These are phyloP conservation scores for Pleurotus tuoliensis DNA, from an alignment of 768 basidiomycete species.

Conservation along the genomic window DNA sequence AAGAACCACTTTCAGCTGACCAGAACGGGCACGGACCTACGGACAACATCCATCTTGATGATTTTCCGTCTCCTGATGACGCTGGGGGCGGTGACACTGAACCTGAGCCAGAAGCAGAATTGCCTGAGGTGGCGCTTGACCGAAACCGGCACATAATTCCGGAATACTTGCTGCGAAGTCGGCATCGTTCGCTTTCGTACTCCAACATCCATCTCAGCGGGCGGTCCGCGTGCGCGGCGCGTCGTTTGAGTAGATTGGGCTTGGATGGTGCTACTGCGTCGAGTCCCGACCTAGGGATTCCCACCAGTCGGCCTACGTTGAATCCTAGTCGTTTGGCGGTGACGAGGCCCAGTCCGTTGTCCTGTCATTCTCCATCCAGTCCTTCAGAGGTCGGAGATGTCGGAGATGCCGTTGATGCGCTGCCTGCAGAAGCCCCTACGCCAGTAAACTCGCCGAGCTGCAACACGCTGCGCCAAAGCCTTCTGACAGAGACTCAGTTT, in stretches of 20 bases:
- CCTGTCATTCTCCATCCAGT: conserved; percentile 33
- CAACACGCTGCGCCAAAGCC: conserved; percentile 26
- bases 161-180: conserved; percentile 75
- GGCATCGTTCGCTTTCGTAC: conserved; percentile 47
- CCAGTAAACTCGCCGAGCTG: conserved; percentile 44
- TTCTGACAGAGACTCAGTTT: conserved; percentile 11
- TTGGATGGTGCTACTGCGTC: conserved; percentile 57
- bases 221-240: conserved; percentile 22
- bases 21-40: background rate
- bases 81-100: conserved; percentile 34
- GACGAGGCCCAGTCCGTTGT: conserved; percentile 35
- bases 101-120: conserved; percentile 67
- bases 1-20: background rate
- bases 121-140: conserved; percentile 92
- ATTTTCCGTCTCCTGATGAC: conserved; percentile 17
- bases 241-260: conserved; percentile 1
- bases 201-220: conserved; percentile 34
- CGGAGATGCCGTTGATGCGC: background rate
- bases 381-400: conserved; percentile 25
- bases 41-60: conserved; percentile 1
- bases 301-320: conserved; percentile 12
- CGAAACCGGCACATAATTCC: conserved; percentile 95
- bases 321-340: conserved; percentile 14
- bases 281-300: conserved; percentile 59
- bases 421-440: conserved; percentile 38